Base-by-base conservation (phyloP, 345 rosid genomes). In the Citrus sp. region DNA sequence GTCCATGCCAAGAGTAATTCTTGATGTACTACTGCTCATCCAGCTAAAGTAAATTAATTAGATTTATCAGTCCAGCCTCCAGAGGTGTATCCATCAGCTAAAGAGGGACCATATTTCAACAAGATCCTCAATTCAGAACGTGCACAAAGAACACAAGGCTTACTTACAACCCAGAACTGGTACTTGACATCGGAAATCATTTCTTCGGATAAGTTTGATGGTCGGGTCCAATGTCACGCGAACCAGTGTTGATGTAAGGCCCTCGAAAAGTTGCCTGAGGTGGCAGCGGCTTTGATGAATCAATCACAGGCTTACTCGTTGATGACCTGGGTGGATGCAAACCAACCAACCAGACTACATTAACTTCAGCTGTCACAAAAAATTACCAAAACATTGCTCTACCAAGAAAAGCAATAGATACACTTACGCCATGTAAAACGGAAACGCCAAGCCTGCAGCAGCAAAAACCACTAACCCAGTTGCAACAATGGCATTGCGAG, bases 181-280 rank as follows among this genome's bases (percentile, higher is more conserved):
- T 62, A 28, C 38, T 60, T 35, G 55, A n/a, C 61, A 70, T 32
- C 12, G 18, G 1, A 67, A 24, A 51, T 91, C 82, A 92, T 80
- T 94, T 92, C 95, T 93, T 92, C 9, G 88, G 69, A 88, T 94
- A 89, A 49, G 87, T 79, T 82, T 73, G 90, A 78, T 84, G 87
- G 78, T 96, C 98, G 54, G 97, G 99, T 77, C 99, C 99, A 75
- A 92, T 79, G 77, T 96, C 98, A 35, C 92, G 94, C 71, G 98
- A 94, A 18, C 98, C 97, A 0, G 98, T 91, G 85, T 96, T 96
- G 28, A 96, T 86, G 88, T 96, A 96, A 79, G 99, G 98, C 82
- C 97, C 98, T 73, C 99, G 84, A 63, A 92, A 96, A 70, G 99
- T 92, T 62, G 97, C 99, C 87, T 96, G 97, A 2, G 98, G 98